Percentiles rank a stretch among this genome's conserved stretches.
Conservation (phyloP, 352 stramenopile genomes). For the Peronospora destructor region DNA sequence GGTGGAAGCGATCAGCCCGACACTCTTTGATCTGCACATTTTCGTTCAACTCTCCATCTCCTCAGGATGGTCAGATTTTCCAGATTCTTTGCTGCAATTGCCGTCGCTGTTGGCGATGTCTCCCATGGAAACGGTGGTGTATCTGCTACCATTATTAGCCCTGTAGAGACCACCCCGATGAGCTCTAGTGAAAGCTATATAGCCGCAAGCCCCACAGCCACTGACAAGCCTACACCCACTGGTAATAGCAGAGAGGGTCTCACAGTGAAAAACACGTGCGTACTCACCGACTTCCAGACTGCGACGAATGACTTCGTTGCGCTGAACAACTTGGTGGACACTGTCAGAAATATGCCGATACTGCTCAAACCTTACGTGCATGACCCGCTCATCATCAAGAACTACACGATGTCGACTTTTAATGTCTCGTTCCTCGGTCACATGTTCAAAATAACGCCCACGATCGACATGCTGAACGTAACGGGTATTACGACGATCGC, state of each 20-base stretch:
- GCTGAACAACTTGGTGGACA: slow-evolving; percentile 38
- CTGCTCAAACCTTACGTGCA: slow-evolving; percentile 28
- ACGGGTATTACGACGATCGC: slow-evolving; percentile 41
- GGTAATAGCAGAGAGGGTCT: neutral
- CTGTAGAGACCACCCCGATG: neutral
- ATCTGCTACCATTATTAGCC: neutral
- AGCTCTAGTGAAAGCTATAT: too few relatives aligned
- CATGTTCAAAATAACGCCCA: slow-evolving; percentile 34
- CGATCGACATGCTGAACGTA: slow-evolving; percentile 42
- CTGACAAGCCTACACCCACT: neutral
- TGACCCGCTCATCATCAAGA: slow-evolving; percentile 35
- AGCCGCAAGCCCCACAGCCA: neutral
- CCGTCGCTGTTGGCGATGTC: neutral
- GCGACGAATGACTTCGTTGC: slow-evolving; percentile 38
- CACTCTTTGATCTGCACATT: slow-evolving; percentile 21
- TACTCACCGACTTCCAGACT: slow-evolving; percentile 39
- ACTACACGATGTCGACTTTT: slow-evolving; percentile 37
- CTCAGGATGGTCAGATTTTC: slow-evolving; percentile 25
- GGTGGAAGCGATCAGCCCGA: slow-evolving; percentile 1
- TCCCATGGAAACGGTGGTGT: slow-evolving; percentile 14
- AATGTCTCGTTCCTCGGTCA: slow-evolving; percentile 48
- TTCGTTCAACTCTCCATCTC: slow-evolving; percentile 14
- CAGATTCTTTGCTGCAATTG: slow-evolving; percentile 16
- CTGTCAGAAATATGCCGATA: slow-evolving; percentile 35
- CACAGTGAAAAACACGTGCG: slow-evolving; percentile 21